phyloP scores from a whole-genome alignment of 73 alveolate genomes.

The Diophrys sp. region DNA sequence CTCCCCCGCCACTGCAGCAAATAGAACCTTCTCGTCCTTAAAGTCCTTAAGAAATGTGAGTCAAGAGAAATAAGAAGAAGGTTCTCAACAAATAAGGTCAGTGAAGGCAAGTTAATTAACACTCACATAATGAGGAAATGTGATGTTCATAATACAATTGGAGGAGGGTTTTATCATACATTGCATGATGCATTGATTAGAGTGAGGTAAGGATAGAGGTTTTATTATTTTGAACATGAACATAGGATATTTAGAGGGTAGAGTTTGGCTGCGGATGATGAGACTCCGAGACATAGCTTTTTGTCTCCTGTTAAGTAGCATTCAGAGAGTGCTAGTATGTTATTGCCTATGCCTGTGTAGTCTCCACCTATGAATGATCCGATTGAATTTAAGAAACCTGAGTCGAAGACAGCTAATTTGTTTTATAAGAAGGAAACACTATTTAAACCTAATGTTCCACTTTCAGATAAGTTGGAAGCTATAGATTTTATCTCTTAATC shows the following conservation, averaged over 20 bases:
- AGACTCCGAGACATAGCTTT: neutral
- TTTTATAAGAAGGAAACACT: too few species aligned
- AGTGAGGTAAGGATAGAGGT: neutral
- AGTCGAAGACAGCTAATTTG: too few species aligned
- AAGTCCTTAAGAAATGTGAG: slow-evolving; percentile 49
- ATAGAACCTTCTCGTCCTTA: slow-evolving; percentile 10
- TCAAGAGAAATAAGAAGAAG: slow-evolving; percentile 16
- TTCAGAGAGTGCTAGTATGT: neutral
- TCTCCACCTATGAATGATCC: too few species aligned
- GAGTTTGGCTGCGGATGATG: neutral
- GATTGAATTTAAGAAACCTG: too few species aligned
- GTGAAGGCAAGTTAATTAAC: slow-evolving; percentile 8
- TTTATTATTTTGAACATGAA: too few species aligned
- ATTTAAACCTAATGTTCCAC: too few species aligned
- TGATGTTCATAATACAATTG: neutral
- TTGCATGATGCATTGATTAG: neutral
- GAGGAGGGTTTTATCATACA: slow-evolving; percentile 6
- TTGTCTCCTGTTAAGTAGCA: neutral
- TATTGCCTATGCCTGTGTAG: neutral
- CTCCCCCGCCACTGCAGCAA: slow-evolving; percentile 2
- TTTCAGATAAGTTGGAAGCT: too few species aligned
- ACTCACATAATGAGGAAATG: neutral
- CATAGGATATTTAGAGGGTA: neutral
- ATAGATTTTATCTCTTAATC: too few species aligned
- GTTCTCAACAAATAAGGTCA: slow-evolving; percentile 10